Percentiles rank a stretch among this genome's conserved stretches.
These are phyloP conservation scores for Phylloporus sp. DNA, from an alignment of 768 basidiomycete species.

Conservation along the genomic window DNA sequence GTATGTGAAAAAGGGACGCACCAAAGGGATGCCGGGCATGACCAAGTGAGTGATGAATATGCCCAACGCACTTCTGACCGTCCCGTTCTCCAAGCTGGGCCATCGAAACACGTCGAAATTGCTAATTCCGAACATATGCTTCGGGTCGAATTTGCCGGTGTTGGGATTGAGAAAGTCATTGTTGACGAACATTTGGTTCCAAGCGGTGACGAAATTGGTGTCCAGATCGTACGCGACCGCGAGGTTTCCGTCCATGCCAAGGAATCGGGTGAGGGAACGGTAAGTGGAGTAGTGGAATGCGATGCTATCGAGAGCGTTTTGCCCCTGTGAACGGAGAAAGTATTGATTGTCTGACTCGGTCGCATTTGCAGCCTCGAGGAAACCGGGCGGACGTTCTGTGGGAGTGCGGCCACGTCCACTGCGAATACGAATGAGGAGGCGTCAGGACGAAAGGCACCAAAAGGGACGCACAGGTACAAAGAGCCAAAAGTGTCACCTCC, in stretches of 20 bases:
- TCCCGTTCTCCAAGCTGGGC: constrained; percentile 85
- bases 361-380: constrained; percentile 62
- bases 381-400: constrained; percentile 60
- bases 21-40: constrained; percentile 84
- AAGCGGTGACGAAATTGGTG: constrained; percentile 79
- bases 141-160: constrained; percentile 65
- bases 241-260: constrained; percentile 95
- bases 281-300: constrained; percentile 96
- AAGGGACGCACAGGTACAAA: constrained; percentile 64
- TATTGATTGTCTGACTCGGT: constrained; percentile 59
- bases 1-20: constrained; percentile 30
- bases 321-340: constrained; percentile 66
- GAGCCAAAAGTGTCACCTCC: constrained; percentile 90
- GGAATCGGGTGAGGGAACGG: constrained; percentile 77
- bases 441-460: neutral
- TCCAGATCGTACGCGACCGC: constrained; percentile 84
- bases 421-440: neutral
- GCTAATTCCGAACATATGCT: constrained; percentile 87
- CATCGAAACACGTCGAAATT: constrained; percentile 95
- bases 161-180: constrained; percentile 80
- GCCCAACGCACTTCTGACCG: constrained; percentile 66
- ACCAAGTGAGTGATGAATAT: constrained; percentile 75
- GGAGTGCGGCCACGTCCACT: constrained; percentile 89
- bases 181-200: constrained; percentile 88
- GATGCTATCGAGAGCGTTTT: constrained; percentile 65